Conservation (phyloP, 345 rosid genomes). For the Eucalyptus pauciflora region DNA sequence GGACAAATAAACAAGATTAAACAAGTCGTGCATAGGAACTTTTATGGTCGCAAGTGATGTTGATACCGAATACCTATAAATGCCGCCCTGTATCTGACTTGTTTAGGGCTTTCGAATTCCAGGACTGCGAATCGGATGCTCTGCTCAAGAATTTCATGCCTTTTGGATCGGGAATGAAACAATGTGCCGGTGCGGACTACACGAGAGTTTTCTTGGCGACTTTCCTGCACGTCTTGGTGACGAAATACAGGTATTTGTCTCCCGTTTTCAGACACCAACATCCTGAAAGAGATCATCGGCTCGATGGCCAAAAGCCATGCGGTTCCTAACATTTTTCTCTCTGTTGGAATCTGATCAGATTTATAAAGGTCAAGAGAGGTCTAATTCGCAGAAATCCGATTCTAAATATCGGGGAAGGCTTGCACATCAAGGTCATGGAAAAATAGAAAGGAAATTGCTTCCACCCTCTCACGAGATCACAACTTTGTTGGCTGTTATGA, state of each 20-base stretch:
- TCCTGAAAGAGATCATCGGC: neutral
- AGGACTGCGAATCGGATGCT: neutral
- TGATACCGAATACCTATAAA: neutral
- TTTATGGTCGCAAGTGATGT: neutral
- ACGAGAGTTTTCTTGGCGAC: neutral
- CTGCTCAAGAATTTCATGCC: slow-evolving; percentile 17
- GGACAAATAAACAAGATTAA: neutral
- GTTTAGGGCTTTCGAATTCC: neutral
- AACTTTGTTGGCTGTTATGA: neutral
- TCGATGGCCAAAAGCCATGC: neutral
- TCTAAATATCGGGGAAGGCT: neutral
- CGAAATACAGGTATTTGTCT: neutral
- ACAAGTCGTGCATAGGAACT: neutral
- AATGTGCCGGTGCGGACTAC: slow-evolving; percentile 17
- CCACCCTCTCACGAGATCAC: neutral
- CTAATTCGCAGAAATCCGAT: neutral
- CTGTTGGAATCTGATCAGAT: neutral
- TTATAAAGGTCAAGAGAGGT: neutral
- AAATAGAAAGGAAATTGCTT: neutral
- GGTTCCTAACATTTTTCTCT: neutral
- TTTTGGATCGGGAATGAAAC: slow-evolving; percentile 15
- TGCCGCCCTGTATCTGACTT: neutral
- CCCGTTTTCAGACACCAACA: neutral
- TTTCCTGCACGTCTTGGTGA: neutral
- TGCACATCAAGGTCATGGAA: neutral